Evolutionary conservation across 2,329 filamentous ascomycete genomes (phyloP).

Genomic region (Hypomyces rosellus): DNA sequence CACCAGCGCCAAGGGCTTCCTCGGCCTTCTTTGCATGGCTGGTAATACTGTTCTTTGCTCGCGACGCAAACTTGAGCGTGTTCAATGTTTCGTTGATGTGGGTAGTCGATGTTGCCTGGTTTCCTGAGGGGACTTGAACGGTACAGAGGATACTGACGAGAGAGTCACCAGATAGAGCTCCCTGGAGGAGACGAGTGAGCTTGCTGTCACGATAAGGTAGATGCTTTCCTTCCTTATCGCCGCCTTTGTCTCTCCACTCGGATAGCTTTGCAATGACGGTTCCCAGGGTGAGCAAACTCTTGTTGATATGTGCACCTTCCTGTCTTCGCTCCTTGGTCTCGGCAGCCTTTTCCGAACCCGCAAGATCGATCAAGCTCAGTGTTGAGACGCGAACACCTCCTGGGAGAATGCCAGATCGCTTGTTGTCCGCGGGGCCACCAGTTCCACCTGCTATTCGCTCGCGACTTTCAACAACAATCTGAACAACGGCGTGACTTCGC

Average conservation of each 20-base stretch:
- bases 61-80: slow-evolving; percentile 91
- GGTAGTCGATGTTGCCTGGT: slow-evolving; percentile 60
- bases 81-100: slow-evolving; percentile 88
- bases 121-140: slow-evolving; percentile 74
- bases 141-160: slow-evolving; percentile 97
- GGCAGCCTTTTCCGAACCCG: slow-evolving; percentile 91
- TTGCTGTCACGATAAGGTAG: slow-evolving; percentile 97
- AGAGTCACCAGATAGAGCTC: slow-evolving; percentile 85
- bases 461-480: slow-evolving; percentile 95
- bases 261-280: slow-evolving; percentile 94
- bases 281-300: slow-evolving; percentile 88
- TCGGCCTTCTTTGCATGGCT: slow-evolving; percentile 94
- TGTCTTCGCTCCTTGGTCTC: slow-evolving; percentile 90
- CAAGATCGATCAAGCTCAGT: slow-evolving; percentile 89
- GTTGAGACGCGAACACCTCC: slow-evolving; percentile 95
- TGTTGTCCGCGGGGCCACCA: slow-evolving; percentile 36
- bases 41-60: slow-evolving; percentile 96
- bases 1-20: slow-evolving; percentile 72
- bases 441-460: slow-evolving; percentile 63
- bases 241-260: slow-evolving; percentile 73
- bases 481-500: slow-evolving; percentile 94
- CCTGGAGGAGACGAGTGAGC: slow-evolving; percentile 84
- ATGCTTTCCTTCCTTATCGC: slow-evolving; percentile 83
- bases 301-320: slow-evolving; percentile 98
- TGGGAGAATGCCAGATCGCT: slow-evolving; percentile 64